These are phyloP conservation scores for Naganishia sp. DNA, from an alignment of 1,284 basidiomycete genomes.

Conservation along the genomic window DNA sequence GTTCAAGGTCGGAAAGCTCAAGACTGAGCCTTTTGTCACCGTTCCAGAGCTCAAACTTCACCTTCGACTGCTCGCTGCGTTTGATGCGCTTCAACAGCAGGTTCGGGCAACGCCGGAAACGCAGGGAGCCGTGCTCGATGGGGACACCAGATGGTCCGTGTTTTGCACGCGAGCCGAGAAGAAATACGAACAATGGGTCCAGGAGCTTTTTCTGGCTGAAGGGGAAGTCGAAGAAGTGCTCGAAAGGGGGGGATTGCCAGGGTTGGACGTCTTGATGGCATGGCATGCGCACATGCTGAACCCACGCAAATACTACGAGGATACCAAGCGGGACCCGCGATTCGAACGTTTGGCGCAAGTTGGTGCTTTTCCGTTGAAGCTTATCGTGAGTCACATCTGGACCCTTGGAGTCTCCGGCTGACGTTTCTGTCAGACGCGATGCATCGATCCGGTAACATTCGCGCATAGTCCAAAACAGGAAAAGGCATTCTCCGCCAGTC, in stretches of 20 bases:
- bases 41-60: slow-evolving; percentile 27
- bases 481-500: background rate
- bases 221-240: background rate
- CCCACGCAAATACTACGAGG: slow-evolving; percentile 36
- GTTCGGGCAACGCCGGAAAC: slow-evolving; percentile 6
- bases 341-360: slow-evolving; percentile 27
- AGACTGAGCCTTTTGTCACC: slow-evolving; percentile 23
- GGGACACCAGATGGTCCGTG: slow-evolving; percentile 32
- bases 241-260: slow-evolving; percentile 32
- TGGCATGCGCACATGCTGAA: slow-evolving; percentile 48
- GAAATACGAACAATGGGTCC: slow-evolving; percentile 20
- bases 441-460: slow-evolving; percentile 30
- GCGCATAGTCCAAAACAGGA: slow-evolving; percentile 8
- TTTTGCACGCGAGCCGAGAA: slow-evolving; percentile 33
- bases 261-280: slow-evolving; percentile 41
- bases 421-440: slow-evolving; percentile 12
- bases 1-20: slow-evolving; percentile 21
- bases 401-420: background rate
- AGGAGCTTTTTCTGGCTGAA: background rate
- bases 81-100: slow-evolving; percentile 7
- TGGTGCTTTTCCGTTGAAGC: slow-evolving; percentile 34
- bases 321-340: slow-evolving; percentile 29
- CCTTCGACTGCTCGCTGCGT: slow-evolving; percentile 9
- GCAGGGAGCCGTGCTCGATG: background rate
- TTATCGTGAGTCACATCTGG: slow-evolving; percentile 30